Base-by-base conservation (phyloP, 2,329 filamentous ascomycete species). In the Aureobasidium subglaciale region DNA sequence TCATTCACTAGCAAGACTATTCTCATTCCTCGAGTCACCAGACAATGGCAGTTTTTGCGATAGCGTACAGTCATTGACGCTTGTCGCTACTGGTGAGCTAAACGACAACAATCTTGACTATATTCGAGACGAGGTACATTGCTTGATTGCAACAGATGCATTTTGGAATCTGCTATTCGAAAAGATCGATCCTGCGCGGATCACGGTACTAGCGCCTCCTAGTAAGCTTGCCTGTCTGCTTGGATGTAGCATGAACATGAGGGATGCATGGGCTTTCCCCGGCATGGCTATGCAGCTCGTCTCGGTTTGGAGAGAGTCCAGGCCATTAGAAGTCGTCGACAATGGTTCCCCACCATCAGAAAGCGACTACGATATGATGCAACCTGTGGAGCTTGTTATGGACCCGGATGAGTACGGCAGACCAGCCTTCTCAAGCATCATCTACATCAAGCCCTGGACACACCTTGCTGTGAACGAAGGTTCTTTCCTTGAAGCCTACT, bases 391-490 rank as follows among this genome's bases (percentile, higher is more conserved):
- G 22, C 27, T 49, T 2, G 10, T 35, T 8, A 13, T 56, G 25
- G 43, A 37, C 27, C 45, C 45, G 5, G 42, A 50, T 11, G 43
- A 56, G 22, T 43, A 45, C 34, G 29, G 49, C 15, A 50, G 52
- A 27, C 42, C 37, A 37, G 29, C 50, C 8, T 25, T 34, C 8
- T n/a, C 46, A 15, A 53, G 55, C 18, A 29, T 89, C 0, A 77
- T 88, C 41, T 75, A 76, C 24, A 71, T 79, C n/a, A 77, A 80
- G 1, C 78, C 79, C 2, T 91, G 88, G 87, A 77, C 75, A 0
- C 77, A 79, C 16, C 63, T 90, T 0, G 72, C 80, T 2, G 79
- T 90, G 60, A 91, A 91, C 65, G 87, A 92, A 70, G 86, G 86
- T 8, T 88, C 86, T 0, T 88, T 83, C 4, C 78, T 86, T n/a